Conservation (phyloP, 2,329 filamentous ascomycete species). For the Monilinia polystroma region DNA sequence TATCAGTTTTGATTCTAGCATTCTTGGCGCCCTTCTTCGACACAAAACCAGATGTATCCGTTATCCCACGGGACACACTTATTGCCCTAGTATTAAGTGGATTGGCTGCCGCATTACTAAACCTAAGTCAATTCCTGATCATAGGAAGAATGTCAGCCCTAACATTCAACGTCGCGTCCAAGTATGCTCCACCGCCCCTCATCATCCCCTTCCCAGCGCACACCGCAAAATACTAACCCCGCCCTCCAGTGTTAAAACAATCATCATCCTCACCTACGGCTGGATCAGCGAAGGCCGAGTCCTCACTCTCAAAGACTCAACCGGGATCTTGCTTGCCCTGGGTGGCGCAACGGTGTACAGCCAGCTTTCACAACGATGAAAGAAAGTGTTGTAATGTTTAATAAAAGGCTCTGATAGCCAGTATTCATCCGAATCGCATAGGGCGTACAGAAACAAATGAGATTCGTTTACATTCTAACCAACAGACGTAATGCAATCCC, state of each 20-base stretch:
- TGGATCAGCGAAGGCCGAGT: conserved; percentile 48
- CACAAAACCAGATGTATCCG: conserved; percentile 36
- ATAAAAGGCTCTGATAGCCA: neutral
- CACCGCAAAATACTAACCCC: conserved; percentile 21
- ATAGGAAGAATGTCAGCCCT: conserved; percentile 39
- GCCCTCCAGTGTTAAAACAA: conserved; percentile 46
- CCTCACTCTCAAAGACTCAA: conserved; percentile 43
- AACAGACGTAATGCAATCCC: neutral
- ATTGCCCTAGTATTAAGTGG: conserved; percentile 45
- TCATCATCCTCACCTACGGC: conserved; percentile 47
- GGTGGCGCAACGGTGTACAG: conserved; percentile 49
- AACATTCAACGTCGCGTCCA: conserved; percentile 40
- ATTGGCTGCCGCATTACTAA: conserved; percentile 44
- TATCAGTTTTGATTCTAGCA: conserved; percentile 46
- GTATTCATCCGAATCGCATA: neutral
- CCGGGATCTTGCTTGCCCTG: conserved; percentile 47
- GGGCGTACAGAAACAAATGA: neutral
- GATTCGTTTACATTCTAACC: neutral
- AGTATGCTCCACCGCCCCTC: conserved; percentile 28
- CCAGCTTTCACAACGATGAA: conserved; percentile 39
- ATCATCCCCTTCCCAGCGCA: neutral
- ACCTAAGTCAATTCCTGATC: conserved; percentile 45
- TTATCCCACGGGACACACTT: conserved; percentile 44
- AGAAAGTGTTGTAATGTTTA: neutral
- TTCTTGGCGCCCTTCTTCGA: conserved; percentile 47